A percentile compares a stretch with the other conserved stretches of the same genome.
Evolutionary conservation across 2,329 filamentous ascomycete species (phyloP).

Genomic region (Penicillium oxalicum): DNA sequence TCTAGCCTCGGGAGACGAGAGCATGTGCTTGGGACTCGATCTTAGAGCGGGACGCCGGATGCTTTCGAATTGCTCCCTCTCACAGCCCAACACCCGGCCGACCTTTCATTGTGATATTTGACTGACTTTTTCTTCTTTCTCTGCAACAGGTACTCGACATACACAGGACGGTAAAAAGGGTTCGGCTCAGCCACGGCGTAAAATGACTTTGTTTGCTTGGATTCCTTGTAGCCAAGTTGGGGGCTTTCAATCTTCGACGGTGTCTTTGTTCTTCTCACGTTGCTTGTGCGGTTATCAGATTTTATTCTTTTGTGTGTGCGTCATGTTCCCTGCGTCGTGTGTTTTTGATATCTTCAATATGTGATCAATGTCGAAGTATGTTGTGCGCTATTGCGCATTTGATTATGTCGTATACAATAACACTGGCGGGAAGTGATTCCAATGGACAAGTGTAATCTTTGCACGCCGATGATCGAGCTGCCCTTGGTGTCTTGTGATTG

Average conservation of each 20-base stretch:
- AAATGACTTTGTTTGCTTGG: constrained; percentile 22
- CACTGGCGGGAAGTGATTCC: too few species aligned
- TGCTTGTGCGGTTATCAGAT: constrained; percentile 5
- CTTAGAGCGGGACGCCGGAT: too few species aligned
- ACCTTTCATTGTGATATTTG: constrained; percentile 1
- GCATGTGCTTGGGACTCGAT: not conserved
- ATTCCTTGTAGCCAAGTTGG: constrained; percentile 11
- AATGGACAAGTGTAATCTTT: too few species aligned
- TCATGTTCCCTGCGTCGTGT: too few species aligned
- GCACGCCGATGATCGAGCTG: too few species aligned
- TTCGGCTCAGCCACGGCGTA: constrained; percentile 30
- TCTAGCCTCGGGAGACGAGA: not conserved
- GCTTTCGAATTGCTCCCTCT: too few species aligned
- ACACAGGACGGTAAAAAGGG: constrained; percentile 34
- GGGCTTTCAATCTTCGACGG: constrained; percentile 12
- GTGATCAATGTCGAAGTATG: too few species aligned
- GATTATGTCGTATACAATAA: too few species aligned
- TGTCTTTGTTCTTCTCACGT: constrained; percentile 6
- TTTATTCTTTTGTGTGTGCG: constrained; percentile 2
- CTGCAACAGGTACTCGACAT: constrained; percentile 31
- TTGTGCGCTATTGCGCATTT: too few species aligned
- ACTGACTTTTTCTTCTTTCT: not conserved
- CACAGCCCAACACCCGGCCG: too few species aligned
- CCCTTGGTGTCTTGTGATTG: too few species aligned
- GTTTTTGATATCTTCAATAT: constrained; percentile 1